Evolutionary conservation across 805 yeast species (phyloP).

Genomic region (Saturnispora quitensis): DNA sequence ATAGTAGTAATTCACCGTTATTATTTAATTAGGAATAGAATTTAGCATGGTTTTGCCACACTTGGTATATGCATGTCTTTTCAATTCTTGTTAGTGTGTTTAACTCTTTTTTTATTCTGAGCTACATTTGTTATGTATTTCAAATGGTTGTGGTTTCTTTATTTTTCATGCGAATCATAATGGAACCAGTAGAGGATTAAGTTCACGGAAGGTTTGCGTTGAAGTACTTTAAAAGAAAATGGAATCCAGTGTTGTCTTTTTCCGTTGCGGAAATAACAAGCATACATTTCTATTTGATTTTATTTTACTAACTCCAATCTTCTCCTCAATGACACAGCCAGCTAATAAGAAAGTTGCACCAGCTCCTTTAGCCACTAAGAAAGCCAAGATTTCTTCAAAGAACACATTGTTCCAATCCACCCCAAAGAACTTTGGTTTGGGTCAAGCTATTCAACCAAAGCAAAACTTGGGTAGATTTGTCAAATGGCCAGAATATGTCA

Average conservation of each 20-base stretch:
- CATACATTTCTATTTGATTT: background rate
- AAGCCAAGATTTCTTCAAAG: slow-evolving; percentile 42
- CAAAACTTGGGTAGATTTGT: slow-evolving; percentile 95
- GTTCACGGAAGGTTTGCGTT: slow-evolving; percentile 13
- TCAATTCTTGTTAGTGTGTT: slow-evolving; percentile 1
- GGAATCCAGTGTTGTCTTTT: background rate
- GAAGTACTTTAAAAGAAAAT: slow-evolving; percentile 1
- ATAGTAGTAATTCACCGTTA: background rate
- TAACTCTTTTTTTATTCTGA: slow-evolving; percentile 4
- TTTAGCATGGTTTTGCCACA: background rate
- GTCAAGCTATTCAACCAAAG: slow-evolving; percentile 92
- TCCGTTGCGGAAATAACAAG: background rate
- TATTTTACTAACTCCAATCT: slow-evolving; percentile 6
- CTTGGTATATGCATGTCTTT: slow-evolving; percentile 8
- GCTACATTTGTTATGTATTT: background rate
- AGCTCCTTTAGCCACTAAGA: slow-evolving; percentile 89
- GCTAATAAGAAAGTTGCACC: slow-evolving; percentile 81
- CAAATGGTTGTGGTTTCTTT: background rate
- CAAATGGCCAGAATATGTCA: slow-evolving; percentile 98
- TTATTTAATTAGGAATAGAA: background rate
- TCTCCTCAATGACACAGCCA: slow-evolving; percentile 32
- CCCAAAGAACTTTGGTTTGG: slow-evolving; percentile 93
- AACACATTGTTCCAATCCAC: slow-evolving; percentile 86
- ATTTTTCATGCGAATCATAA: too few species aligned
- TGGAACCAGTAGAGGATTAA: slow-evolving; percentile 17